Conservation (phyloP, 768 basidiomycete species). For the Lactifluus subvellereus region DNA sequence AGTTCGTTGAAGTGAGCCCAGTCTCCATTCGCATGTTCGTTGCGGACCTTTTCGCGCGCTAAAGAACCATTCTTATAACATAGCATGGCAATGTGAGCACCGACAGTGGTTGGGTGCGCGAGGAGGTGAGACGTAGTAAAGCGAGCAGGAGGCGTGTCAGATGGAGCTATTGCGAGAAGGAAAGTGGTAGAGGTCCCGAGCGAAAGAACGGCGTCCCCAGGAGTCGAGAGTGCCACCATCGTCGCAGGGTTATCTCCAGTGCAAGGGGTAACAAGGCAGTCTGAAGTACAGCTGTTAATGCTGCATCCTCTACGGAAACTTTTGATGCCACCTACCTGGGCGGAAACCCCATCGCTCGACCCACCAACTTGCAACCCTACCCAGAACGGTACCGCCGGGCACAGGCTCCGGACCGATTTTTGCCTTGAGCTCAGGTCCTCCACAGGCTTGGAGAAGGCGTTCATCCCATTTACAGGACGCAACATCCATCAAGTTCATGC, state of each 20-base stretch:
- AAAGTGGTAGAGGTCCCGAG: slow-evolving; percentile 87
- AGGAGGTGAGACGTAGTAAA: slow-evolving; percentile 73
- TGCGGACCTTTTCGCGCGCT: slow-evolving; percentile 70
- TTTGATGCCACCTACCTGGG: slow-evolving; percentile 38
- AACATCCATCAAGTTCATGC: slow-evolving; percentile 86
- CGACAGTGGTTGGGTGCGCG: slow-evolving; percentile 55
- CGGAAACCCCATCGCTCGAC: slow-evolving; percentile 69
- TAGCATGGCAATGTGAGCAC: slow-evolving; percentile 80
- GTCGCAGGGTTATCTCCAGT: slow-evolving; percentile 90
- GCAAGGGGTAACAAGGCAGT: slow-evolving; percentile 76
- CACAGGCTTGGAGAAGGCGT: slow-evolving; percentile 56
- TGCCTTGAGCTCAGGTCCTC: slow-evolving; percentile 54
- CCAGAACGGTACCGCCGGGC: slow-evolving; percentile 61
- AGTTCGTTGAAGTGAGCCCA: slow-evolving; percentile 70
- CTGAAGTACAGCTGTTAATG: slow-evolving; percentile 32
- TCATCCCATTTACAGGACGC: slow-evolving; percentile 70
- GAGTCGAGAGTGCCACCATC: slow-evolving; percentile 63
- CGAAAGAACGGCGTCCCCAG: slow-evolving; percentile 79
- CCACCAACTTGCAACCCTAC: slow-evolving; percentile 65
- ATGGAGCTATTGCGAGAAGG: slow-evolving; percentile 68
- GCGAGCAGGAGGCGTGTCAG: slow-evolving; percentile 56
- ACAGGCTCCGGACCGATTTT: slow-evolving; percentile 78
- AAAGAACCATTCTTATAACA: slow-evolving; percentile 89
- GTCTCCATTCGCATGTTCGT: slow-evolving; percentile 50
- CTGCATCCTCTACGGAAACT: neutral